Percentiles rank a stretch among this genome's conserved stretches.
phyloP scores from a whole-genome alignment of 2,329 filamentous ascomycete species.

The Colletotrichum orbiculare region DNA sequence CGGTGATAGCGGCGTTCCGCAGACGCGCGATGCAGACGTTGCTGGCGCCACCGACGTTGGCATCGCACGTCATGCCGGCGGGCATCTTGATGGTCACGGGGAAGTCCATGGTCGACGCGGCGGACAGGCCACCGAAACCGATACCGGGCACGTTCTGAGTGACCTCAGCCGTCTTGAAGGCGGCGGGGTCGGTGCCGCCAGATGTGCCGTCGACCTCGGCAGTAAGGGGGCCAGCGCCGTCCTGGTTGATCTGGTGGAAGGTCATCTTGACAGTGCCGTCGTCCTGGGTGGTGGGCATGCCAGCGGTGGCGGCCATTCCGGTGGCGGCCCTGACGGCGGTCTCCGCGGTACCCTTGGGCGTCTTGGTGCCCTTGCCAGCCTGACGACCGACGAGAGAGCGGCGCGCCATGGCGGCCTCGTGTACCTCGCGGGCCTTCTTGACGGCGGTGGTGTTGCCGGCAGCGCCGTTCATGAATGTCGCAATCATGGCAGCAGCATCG shows the following conservation, averaged over 20 bases:
- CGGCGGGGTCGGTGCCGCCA: slow-evolving; percentile 67
- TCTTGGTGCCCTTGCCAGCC: slow-evolving; percentile 34
- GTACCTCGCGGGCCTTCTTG: slow-evolving; percentile 51
- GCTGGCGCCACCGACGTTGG: slow-evolving; percentile 64
- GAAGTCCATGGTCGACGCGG: slow-evolving; percentile 71
- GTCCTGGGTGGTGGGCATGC: slow-evolving; percentile 73
- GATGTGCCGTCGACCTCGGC: slow-evolving; percentile 71
- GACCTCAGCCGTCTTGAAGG: slow-evolving; percentile 70
- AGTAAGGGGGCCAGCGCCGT: slow-evolving; percentile 72
- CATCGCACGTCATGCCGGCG: slow-evolving; percentile 72
- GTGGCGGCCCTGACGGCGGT: slow-evolving; percentile 63
- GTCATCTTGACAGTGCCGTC: slow-evolving; percentile 74
- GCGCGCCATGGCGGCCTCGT: slow-evolving; percentile 53
- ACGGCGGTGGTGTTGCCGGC: slow-evolving; percentile 51
- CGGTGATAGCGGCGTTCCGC: slow-evolving; percentile 69
- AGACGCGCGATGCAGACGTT: slow-evolving; percentile 75
- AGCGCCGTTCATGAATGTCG: slow-evolving; percentile 66
- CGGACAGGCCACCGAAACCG: slow-evolving; percentile 65
- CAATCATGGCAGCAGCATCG: slow-evolving; percentile 65
- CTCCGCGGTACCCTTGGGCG: slow-evolving; percentile 52
- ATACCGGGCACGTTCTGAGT: slow-evolving; percentile 71
- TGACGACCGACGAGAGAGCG: slow-evolving; percentile 33
- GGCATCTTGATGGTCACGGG: slow-evolving; percentile 74
- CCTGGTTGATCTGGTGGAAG: slow-evolving; percentile 78
- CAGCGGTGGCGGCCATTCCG: slow-evolving; percentile 72